Base-by-base conservation (phyloP, 2,329 filamentous ascomycete species). In the Calonectria crousiana region DNA sequence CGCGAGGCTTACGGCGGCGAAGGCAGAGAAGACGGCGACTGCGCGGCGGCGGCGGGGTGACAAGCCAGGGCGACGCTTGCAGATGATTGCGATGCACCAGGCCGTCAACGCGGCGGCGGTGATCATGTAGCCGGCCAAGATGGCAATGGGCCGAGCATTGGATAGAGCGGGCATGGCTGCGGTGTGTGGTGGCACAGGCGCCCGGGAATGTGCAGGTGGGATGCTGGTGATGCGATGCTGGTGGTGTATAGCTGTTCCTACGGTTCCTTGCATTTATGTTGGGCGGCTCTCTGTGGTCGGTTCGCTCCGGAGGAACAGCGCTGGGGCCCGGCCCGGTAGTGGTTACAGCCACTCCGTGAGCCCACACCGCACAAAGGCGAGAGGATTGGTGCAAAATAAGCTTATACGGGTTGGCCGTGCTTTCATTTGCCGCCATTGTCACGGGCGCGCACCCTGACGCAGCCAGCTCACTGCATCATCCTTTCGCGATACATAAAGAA, bases 1-100 rank as follows among this genome's bases (percentile, higher is more conserved):
- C 1, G 74, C 77, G 20, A 82, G 76, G 71, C 79, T 81, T 23
- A 78, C 9, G 28, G 74, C 75, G 11, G 80, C 78, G n/a, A 80
- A 77, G 51, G 66, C 14, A 47, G 73, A 67, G 60, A 81, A 81
- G 53, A 77, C 52, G 32, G 72, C n/a, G 51, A 78, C 51, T 30
- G 68, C 72, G 53, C 38, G 47, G 26, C 64, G 66, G 11, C 68
- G 75, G 36, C 36, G 67, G 18, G 53, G 23, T 8, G 36, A 23
- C 8, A 36, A 4, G 18, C 44, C 56, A 32, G 30, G 34, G 30
- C 53, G 30, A n/a, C 41, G 38, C 30, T 13, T 34, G 49, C 65
- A 68, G 60, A 78, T 74, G 62, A 77, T 75, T 41, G 36, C 16
- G 60, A 79, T 69, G 69, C 75, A 77, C 9, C 52, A 72, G 1